phyloP scores from a whole-genome alignment of 306 rosid species.

The Ziziphus jujuba region DNA sequence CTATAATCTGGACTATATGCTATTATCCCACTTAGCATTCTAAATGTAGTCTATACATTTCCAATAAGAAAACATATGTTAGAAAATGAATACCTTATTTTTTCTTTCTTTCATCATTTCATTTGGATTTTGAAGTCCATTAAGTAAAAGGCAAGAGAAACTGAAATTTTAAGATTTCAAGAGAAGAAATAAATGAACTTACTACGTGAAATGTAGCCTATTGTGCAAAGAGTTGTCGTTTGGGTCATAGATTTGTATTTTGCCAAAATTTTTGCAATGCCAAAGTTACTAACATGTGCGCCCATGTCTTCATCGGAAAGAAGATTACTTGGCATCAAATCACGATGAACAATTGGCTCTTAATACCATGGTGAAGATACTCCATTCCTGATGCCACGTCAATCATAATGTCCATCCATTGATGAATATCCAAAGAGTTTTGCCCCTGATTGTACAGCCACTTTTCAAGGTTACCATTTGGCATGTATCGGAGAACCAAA shows the following conservation, averaged over 20 bases:
- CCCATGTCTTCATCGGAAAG: constrained; percentile 39
- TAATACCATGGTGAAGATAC: constrained; percentile 39
- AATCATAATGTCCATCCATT: constrained; percentile 8
- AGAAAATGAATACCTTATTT: no score
- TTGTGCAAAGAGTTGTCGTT: constrained; percentile 31
- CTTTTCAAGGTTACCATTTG: constrained; percentile 19
- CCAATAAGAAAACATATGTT: no score
- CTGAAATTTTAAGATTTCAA: neutral
- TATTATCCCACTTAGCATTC: no score
- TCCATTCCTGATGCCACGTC: constrained; percentile 30
- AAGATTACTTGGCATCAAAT: constrained; percentile 40
- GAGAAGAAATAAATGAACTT: constrained; percentile 9
- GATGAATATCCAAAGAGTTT: neutral
- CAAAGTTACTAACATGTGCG: constrained; percentile 31
- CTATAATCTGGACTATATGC: neutral
- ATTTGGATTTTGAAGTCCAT: no score
- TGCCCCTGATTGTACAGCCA: constrained; percentile 30
- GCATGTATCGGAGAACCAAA: constrained; percentile 23
- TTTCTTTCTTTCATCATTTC: no score
- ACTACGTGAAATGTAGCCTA: constrained; percentile 47
- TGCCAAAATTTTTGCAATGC: constrained; percentile 38
- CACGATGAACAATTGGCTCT: constrained; percentile 30
- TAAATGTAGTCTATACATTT: no score
- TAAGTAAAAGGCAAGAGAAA: no score
- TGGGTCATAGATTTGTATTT: constrained; percentile 12